Conservation (phyloP, 305 asterid genomes). For the Nicotiana rustica region DNA sequence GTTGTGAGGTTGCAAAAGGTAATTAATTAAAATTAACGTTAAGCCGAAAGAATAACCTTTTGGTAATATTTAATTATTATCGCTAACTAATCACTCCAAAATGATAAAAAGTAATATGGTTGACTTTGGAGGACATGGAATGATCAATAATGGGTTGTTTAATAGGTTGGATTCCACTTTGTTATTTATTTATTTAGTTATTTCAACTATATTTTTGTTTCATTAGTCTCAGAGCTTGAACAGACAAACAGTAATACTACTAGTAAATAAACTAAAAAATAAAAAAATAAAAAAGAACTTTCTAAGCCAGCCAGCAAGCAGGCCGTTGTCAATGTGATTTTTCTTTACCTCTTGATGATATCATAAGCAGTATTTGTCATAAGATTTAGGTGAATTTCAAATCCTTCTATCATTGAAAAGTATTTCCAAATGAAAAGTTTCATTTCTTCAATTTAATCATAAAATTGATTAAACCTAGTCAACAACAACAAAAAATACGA, state of each 20-base stretch:
- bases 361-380: background rate
- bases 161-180: conserved; percentile 33
- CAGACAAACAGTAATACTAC: background rate
- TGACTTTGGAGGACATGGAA: conserved; percentile 41
- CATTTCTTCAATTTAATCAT: background rate
- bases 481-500: too few relatives aligned
- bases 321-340: background rate
- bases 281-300: background rate
- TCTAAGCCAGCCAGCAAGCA: background rate
- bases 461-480: background rate
- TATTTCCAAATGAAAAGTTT: background rate
- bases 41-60: conserved; percentile 32
- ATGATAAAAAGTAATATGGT: conserved; percentile 31
- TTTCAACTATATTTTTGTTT: background rate
- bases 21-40: conserved; percentile 39
- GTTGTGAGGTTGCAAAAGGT: conserved; percentile 46
- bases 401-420: background rate
- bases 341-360: background rate
- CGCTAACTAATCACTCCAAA: conserved; percentile 34
- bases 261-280: background rate
- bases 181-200: background rate
- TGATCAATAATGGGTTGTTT: conserved; percentile 11
- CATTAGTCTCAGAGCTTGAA: background rate
- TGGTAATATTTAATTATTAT: conserved; percentile 36
- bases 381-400: background rate